phyloP scores from a whole-genome alignment of 2,329 filamentous ascomycete genomes.

The Ophiostoma perfectum region DNA sequence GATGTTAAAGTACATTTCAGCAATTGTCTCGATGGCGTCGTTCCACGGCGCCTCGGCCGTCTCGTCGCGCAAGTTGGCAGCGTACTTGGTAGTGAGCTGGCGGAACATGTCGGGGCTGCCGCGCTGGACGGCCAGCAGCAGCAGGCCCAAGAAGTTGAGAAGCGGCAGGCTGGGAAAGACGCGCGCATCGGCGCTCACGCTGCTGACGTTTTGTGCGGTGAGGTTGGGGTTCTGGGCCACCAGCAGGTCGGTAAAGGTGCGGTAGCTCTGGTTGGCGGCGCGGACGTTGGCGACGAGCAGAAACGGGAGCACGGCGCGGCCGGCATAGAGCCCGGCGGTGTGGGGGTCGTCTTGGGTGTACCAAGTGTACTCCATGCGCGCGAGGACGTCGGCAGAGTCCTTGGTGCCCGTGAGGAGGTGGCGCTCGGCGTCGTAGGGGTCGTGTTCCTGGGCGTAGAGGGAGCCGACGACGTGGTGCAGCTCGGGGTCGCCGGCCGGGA shows the following conservation, averaged over 20 bases:
- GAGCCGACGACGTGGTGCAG: constrained; percentile 87
- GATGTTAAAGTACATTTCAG: constrained; percentile 96
- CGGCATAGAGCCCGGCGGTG: constrained; percentile 78
- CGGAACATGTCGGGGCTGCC: constrained; percentile 73
- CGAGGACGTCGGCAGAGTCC: constrained; percentile 76
- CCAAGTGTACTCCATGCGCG: constrained; percentile 85
- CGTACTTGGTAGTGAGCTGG: constrained; percentile 77
- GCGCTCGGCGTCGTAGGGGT: constrained; percentile 86
- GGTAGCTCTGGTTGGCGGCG: constrained; percentile 76
- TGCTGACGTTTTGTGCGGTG: constrained; percentile 75
- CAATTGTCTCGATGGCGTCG: constrained; percentile 77
- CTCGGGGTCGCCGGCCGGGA: constrained; percentile 87
- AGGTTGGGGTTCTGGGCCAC: constrained; percentile 49
- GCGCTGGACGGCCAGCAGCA: constrained; percentile 78
- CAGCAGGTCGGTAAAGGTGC: constrained; percentile 66
- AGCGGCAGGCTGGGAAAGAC: constrained; percentile 90
- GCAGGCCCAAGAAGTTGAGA: constrained; percentile 84
- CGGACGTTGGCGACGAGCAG: constrained; percentile 85
- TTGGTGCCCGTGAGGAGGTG: constrained; percentile 85
- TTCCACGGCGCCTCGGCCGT: constrained; percentile 61
- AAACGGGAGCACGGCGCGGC: constrained; percentile 83
- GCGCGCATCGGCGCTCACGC: constrained; percentile 64
- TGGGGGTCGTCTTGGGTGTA: constrained; percentile 85
- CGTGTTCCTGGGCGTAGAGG: constrained; percentile 87
- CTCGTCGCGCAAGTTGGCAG: constrained; percentile 65